Percentiles rank a stretch among this genome's conserved stretches.
Evolutionary conservation across 768 basidiomycete species (phyloP).

Genomic region (Auricularia heimuer): DNA sequence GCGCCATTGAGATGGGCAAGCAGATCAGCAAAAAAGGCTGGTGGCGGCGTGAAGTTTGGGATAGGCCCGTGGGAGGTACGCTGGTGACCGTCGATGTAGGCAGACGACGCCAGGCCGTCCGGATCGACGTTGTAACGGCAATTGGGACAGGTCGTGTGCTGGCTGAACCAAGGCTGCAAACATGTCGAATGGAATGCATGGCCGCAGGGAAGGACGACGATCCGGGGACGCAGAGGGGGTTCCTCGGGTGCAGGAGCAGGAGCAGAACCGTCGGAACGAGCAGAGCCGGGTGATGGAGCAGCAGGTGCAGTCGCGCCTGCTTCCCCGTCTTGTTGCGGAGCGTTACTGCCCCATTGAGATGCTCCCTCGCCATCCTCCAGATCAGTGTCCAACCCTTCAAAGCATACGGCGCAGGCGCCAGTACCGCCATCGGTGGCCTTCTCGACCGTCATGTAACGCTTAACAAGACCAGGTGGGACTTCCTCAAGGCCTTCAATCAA

Average conservation of each 20-base stretch:
- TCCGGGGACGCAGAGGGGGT: not conserved
- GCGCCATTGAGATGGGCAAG: not conserved
- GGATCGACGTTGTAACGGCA: conserved; percentile 81
- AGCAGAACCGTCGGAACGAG: not conserved
- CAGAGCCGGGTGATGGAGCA: not conserved
- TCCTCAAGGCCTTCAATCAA: not conserved
- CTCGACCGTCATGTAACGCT: not conserved
- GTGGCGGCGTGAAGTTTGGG: not conserved
- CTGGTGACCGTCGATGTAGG: not conserved
- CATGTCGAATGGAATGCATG: conserved; percentile 76
- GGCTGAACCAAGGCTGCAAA: conserved; percentile 73
- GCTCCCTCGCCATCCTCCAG: not conserved
- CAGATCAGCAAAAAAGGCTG: not conserved
- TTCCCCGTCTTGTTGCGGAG: not conserved
- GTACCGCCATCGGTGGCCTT: not conserved
- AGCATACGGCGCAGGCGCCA: not conserved
- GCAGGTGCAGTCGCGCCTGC: not conserved
- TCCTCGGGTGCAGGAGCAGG: not conserved
- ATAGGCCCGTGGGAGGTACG: not conserved
- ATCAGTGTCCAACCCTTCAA: not conserved
- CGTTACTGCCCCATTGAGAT: not conserved
- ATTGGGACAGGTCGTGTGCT: conserved; percentile 75
- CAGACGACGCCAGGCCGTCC: conserved; percentile 49
- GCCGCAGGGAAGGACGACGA: conserved; percentile 67
- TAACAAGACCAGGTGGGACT: not conserved